Conservation (phyloP, 768 basidiomycete species). For the Suillus cothurnatus region DNA sequence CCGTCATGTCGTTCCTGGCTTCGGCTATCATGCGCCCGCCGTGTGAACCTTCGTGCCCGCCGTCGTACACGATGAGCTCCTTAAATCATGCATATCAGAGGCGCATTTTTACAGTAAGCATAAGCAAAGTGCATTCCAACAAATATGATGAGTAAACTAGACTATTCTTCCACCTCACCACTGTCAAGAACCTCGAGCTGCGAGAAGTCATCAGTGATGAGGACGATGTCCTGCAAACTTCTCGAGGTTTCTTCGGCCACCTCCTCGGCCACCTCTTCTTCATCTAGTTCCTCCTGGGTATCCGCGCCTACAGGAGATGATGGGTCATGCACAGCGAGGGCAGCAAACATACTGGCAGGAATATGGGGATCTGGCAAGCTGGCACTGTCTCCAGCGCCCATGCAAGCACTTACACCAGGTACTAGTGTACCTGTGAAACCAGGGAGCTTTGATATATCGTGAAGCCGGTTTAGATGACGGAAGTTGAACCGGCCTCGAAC, state of each 20-base stretch:
- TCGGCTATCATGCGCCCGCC: too few species aligned
- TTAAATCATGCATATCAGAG: too few species aligned
- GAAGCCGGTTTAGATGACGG: conserved; percentile 11
- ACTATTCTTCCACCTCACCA: background rate
- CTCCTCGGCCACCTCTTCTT: background rate
- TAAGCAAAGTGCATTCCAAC: too few species aligned
- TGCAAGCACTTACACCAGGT: background rate
- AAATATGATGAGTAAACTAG: too few species aligned
- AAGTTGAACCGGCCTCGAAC: conserved; percentile 12
- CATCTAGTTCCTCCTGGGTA: background rate
- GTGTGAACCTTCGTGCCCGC: too few species aligned
- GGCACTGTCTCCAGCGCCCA: background rate
- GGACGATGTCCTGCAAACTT: background rate
- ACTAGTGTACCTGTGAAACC: conserved; percentile 13
- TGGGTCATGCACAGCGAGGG: accelerated
- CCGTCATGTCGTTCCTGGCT: too few species aligned
- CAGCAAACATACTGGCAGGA: background rate
- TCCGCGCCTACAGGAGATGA: background rate
- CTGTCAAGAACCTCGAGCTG: background rate
- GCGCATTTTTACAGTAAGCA: too few species aligned
- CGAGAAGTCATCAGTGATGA: background rate
- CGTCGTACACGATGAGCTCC: too few species aligned
- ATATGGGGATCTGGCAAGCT: background rate
- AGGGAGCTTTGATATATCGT: conserved; percentile 10
- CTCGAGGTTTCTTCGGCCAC: background rate